phyloP scores from a whole-genome alignment of 2,329 filamentous ascomycete genomes.

The Sarocladiaceae sp. region DNA sequence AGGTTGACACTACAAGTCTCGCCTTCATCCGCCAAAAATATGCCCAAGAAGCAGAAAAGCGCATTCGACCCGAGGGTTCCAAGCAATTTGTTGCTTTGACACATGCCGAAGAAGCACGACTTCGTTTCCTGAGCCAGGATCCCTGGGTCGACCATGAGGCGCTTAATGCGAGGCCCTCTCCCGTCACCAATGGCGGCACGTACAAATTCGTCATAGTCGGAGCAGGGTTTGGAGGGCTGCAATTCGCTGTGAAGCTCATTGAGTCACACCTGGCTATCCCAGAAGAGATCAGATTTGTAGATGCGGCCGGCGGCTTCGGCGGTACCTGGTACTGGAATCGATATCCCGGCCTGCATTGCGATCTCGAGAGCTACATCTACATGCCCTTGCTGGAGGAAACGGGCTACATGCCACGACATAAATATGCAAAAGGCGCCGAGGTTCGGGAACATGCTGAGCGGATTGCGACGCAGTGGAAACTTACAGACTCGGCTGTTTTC shows the following conservation, averaged over 20 bases:
- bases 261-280: conserved; percentile 17
- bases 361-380: conserved; percentile 57
- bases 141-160: conserved; percentile 30
- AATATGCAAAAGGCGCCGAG: conserved; percentile 40
- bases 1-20: too few relatives aligned
- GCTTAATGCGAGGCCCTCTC: conserved; percentile 19
- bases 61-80: conserved; percentile 25
- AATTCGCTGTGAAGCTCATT: conserved; percentile 23
- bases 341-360: conserved; percentile 48
- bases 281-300: conserved; percentile 36
- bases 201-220: conserved; percentile 30
- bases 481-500: conserved; percentile 34
- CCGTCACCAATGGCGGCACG: conserved; percentile 22
- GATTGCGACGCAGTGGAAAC: conserved; percentile 36
- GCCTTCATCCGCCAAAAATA: too few relatives aligned
- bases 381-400: conserved; percentile 57
- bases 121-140: conserved; percentile 23
- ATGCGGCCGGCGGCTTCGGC: conserved; percentile 39
- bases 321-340: conserved; percentile 51
- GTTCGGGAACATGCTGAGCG: conserved; percentile 35
- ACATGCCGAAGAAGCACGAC: conserved; percentile 9
- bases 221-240: conserved; percentile 29
- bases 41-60: conserved; percentile 28
- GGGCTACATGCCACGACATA: conserved; percentile 51
- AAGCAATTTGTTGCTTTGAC: conserved; percentile 27